These are phyloP conservation scores for Boletus huronensis DNA, from an alignment of 768 basidiomycete species.

Conservation along the genomic window DNA sequence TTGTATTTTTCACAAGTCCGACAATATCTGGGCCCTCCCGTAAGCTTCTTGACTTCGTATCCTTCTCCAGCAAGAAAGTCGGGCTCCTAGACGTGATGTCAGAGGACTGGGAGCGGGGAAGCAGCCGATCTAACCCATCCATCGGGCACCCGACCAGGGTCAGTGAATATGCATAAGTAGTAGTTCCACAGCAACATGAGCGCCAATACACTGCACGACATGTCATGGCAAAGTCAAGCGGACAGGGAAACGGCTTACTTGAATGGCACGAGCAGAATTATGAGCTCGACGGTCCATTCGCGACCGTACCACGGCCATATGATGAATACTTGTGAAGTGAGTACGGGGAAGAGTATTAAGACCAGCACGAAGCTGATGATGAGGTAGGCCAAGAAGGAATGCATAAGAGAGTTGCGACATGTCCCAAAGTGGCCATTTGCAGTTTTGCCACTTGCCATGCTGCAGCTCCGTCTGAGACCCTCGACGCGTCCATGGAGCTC, in stretches of 20 bases:
- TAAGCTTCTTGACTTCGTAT: constrained; percentile 88
- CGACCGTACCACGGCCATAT: constrained; percentile 92
- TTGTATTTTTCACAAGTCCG: constrained; percentile 83
- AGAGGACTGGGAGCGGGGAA: neutral
- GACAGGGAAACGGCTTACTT: constrained; percentile 54
- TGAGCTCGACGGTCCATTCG: constrained; percentile 66
- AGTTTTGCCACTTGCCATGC: constrained; percentile 15
- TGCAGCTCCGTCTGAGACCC: constrained; percentile 8
- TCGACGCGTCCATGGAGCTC: constrained; percentile 5
- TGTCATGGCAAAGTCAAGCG: constrained; percentile 8
- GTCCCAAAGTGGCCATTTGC: constrained; percentile 4
- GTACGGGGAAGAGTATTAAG: constrained; percentile 84
- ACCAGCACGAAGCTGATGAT: constrained; percentile 65
- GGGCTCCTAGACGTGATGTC: constrained; percentile 49
- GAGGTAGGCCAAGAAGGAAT: constrained; percentile 52
- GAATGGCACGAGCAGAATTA: constrained; percentile 81
- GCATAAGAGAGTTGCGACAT: constrained; percentile 31
- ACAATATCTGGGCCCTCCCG: constrained; percentile 81
- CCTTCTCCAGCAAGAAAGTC: constrained; percentile 62
- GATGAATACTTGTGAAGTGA: constrained; percentile 85
- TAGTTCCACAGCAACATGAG: constrained; percentile 86
- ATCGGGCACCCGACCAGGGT: constrained; percentile 81
- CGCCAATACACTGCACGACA: constrained; percentile 57
- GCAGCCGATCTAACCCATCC: constrained; percentile 57
- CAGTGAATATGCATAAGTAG: constrained; percentile 72